Percentiles rank a stretch among this genome's conserved stretches.
Evolutionary conservation across 2,329 filamentous ascomycete genomes (phyloP).

Genomic region (Curvularia hawaiiensis): DNA sequence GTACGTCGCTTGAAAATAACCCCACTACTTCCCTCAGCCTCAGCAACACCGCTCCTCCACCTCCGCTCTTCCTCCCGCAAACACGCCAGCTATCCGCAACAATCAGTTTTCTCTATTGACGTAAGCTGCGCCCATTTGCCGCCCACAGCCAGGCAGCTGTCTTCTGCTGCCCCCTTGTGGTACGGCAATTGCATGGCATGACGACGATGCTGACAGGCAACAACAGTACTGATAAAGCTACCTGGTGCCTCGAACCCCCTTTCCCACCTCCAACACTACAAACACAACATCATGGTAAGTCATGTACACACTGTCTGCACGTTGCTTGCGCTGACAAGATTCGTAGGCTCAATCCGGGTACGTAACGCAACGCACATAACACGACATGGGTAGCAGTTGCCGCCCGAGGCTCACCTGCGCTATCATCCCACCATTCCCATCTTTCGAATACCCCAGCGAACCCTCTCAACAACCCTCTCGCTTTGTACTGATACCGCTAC

Average conservation of each 20-base stretch:
- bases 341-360: constrained; percentile 53
- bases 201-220: constrained; percentile 48
- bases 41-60: constrained; percentile 31
- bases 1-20: constrained; percentile 27
- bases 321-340: constrained; percentile 23
- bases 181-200: constrained; percentile 30
- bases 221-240: constrained; percentile 43
- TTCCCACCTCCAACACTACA: constrained; percentile 26
- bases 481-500: constrained; percentile 28
- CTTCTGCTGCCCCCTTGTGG: constrained; percentile 12
- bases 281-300: constrained; percentile 45
- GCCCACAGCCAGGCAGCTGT: constrained; percentile 29
- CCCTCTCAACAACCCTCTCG: neutral
- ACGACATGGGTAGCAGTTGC: constrained; percentile 20
- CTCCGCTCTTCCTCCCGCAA: constrained; percentile 26
- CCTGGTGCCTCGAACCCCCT: constrained; percentile 27
- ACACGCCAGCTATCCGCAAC: constrained; percentile 21
- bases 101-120: constrained; percentile 29
- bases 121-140: constrained; percentile 30
- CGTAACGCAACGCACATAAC: constrained; percentile 31
- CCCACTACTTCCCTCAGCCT: constrained; percentile 29
- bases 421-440: constrained; percentile 6
- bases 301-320: neutral
- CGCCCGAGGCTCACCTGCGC: constrained; percentile 16
- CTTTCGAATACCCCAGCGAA: constrained; percentile 5